Evolutionary conservation across 2,329 filamentous ascomycete species (phyloP), one percentile per base, ranked within the genome.

Genomic region (Elsinoe arachidis): DNA sequence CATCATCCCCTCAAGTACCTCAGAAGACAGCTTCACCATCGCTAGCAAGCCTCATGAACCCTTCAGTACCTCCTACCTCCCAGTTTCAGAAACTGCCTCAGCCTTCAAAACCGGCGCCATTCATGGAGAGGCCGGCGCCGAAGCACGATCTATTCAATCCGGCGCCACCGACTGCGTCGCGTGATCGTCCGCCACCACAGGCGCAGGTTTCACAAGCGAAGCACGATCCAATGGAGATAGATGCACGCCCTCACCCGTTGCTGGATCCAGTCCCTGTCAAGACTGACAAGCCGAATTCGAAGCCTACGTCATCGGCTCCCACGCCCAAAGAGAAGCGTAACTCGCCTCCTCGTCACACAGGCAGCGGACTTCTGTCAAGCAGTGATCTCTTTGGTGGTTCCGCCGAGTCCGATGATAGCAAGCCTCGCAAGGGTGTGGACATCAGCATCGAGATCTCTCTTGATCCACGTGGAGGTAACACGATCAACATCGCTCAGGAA

Each of bases 401-500:
- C n/a, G 72, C 72, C 47, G 73, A 73, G 21, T 70, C 78, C 9
- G 72, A 76, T 46, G 75, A 70, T 61, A 62, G 68, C 58, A 65
- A 67, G 14, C 61, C 69, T 57, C 63, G 69, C 59, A 70, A 74
- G 76, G 58, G 82, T 81, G 2, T 90, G 84, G 39, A 95, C 84
- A 96, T 99, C 61, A 81, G 95, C 55, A 80, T 99, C 15, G 85
- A 87, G 57, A 85, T 99, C 58, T 84, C 88, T 0, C 79, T 99
- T 38, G 82, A 86, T 58, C 88, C 90, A 39, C 84, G 88, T 64
- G 86, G 83, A 35, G 96, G 96, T 70, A 90, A 92, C 63, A 92
- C 95, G 60, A 84, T 99, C 73, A 97, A 97, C 70, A 96, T 97
- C 63, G 91, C 92, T 66, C 88, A 90, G 44, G 79, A 97, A 72